Evolutionary conservation across 2,329 filamentous ascomycete species (phyloP).

Genomic region (Botrytis cinerea): DNA sequence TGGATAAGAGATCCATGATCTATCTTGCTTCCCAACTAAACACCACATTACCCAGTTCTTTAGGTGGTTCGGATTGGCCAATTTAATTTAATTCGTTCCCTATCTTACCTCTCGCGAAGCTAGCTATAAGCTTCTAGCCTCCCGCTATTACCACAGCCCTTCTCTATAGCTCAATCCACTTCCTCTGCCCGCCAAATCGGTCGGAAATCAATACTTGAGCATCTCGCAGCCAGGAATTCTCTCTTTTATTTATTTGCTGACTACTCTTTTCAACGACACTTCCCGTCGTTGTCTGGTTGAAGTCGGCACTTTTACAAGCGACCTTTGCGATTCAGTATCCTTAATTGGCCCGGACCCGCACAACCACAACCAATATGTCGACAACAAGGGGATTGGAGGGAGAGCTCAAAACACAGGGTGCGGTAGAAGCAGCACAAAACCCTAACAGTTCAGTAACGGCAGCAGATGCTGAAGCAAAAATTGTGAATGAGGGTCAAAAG

Average conservation of each 20-base stretch:
- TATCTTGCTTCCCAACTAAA: background rate
- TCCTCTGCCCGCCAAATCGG: background rate
- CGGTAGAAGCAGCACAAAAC: constrained; percentile 74
- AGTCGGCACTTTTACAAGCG: background rate
- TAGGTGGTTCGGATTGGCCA: constrained; percentile 5
- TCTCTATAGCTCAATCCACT: constrained; percentile 4
- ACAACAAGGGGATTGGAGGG: constrained; percentile 37
- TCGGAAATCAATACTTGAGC: background rate
- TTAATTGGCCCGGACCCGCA: constrained; percentile 27
- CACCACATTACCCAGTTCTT: constrained; percentile 8
- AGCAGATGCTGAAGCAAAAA: constrained; percentile 69
- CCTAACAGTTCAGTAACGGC: constrained; percentile 67
- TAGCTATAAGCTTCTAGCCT: constrained; percentile 6
- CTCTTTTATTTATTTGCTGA: constrained; percentile 3
- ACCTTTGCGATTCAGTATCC: constrained; percentile 23
- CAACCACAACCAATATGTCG: constrained; percentile 33
- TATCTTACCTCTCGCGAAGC: constrained; percentile 16
- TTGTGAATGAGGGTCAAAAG: constrained; percentile 76
- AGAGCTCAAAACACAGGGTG: constrained; percentile 82
- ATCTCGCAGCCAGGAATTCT: background rate
- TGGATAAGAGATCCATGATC: background rate
- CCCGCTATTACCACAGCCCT: background rate
- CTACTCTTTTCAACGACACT: constrained; percentile 10
- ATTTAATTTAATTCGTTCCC: constrained; percentile 15
- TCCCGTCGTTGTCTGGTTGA: constrained; percentile 16